Conservation (phyloP, 2,329 filamentous ascomycete species). For the Phaeosphaeria sp. region DNA sequence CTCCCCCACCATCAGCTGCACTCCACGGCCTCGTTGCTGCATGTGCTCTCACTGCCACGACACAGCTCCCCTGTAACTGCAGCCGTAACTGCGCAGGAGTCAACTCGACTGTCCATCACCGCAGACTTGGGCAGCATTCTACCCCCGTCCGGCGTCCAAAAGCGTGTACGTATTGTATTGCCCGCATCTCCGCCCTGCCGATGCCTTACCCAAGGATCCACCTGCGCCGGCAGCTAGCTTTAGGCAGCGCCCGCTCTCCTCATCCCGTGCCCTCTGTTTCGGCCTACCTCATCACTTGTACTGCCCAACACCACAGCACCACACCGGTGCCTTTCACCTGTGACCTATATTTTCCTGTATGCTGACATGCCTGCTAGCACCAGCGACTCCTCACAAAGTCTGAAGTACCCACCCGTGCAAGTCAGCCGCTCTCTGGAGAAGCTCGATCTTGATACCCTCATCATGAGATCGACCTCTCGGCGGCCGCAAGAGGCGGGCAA, state of each 20-base stretch:
- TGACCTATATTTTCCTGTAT: slow-evolving; percentile 10
- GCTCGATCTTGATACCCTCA: slow-evolving; percentile 43
- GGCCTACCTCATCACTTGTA: neutral
- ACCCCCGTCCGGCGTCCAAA: neutral
- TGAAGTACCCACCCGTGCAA: slow-evolving; percentile 41
- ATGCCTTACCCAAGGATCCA: slow-evolving; percentile 18
- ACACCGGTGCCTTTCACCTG: neutral
- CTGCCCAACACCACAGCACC: slow-evolving; percentile 11
- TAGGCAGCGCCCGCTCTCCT: slow-evolving; percentile 26
- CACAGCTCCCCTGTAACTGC: neutral
- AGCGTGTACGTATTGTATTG: slow-evolving; percentile 4
- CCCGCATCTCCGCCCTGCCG: slow-evolving; percentile 13
- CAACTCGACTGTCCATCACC: slow-evolving; percentile 2
- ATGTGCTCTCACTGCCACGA: neutral
- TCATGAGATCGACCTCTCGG: slow-evolving; percentile 43
- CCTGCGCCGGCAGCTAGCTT: slow-evolving; percentile 13
- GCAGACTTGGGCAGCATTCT: slow-evolving; percentile 3
- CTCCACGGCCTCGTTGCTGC: neutral
- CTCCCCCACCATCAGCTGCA: slow-evolving; percentile 2
- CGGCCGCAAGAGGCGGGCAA: slow-evolving; percentile 31
- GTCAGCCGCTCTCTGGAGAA: slow-evolving; percentile 38
- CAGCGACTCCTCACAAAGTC: slow-evolving; percentile 32
- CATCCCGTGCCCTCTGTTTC: slow-evolving; percentile 7
- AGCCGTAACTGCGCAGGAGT: neutral
- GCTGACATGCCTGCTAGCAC: slow-evolving; percentile 43